These are phyloP conservation scores for Aspergillus fumigatiaffinis DNA, from an alignment of 2,329 filamentous ascomycete species.

Conservation along the genomic window DNA sequence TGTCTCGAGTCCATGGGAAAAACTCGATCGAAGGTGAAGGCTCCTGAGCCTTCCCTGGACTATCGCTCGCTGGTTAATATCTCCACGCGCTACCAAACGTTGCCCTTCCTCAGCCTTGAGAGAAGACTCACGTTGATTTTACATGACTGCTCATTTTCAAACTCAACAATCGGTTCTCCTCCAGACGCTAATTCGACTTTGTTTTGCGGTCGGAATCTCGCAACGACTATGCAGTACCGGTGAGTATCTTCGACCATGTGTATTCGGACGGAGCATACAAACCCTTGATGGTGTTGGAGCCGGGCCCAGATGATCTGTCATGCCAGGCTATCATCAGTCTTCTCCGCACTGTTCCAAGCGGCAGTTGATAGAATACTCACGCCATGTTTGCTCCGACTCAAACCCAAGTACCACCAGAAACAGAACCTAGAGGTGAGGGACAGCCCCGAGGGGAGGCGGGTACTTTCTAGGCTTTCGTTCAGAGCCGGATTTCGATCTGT, in stretches of 20 bases:
- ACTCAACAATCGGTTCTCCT: conserved; percentile 86
- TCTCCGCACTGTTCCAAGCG: conserved; percentile 10
- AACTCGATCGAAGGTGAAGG: conserved; percentile 96
- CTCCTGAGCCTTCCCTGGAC: conserved; percentile 76
- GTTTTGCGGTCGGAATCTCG: conserved; percentile 96
- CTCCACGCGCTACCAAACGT: background rate
- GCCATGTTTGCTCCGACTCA: conserved; percentile 41
- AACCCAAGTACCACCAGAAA: conserved; percentile 2
- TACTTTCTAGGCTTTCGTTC: conserved; percentile 8
- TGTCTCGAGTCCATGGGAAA: conserved; percentile 93
- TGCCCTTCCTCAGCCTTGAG: background rate
- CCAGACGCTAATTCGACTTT: conserved; percentile 85
- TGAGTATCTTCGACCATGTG: conserved; percentile 42
- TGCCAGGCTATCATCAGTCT: conserved; percentile 15
- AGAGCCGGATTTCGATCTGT: conserved; percentile 4
- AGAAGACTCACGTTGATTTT: conserved; percentile 64
- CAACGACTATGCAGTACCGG: conserved; percentile 65
- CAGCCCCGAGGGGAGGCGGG: conserved; percentile 24
- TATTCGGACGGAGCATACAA: conserved; percentile 20
- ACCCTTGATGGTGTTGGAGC: conserved; percentile 53
- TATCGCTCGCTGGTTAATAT: conserved; percentile 39
- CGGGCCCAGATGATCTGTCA: conserved; percentile 28
- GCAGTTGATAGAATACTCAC: conserved; percentile 34
- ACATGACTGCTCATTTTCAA: conserved; percentile 86
- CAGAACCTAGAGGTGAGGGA: conserved; percentile 11